A percentile compares a stretch with the other conserved stretches of the same genome.
phyloP scores from a whole-genome alignment of 2,329 filamentous ascomycete genomes.

The Diaporthe velutina region DNA sequence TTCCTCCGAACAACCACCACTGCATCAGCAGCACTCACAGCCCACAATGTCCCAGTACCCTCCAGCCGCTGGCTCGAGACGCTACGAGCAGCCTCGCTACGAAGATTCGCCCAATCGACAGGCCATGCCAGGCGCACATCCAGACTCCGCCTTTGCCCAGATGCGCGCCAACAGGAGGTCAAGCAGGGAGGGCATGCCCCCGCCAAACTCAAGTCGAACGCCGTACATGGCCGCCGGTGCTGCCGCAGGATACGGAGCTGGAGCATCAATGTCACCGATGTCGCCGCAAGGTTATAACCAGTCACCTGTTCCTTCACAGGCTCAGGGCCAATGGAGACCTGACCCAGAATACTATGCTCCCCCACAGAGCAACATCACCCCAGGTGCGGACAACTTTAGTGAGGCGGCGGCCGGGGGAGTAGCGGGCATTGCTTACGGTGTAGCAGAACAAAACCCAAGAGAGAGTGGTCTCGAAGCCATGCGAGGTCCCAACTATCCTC shows the following conservation, averaged over 20 bases:
- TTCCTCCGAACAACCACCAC: slow-evolving; percentile 2
- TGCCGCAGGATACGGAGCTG: slow-evolving; percentile 43
- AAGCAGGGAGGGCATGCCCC: slow-evolving; percentile 44
- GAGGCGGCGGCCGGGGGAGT: slow-evolving; percentile 74
- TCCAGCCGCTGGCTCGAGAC: slow-evolving; percentile 27
- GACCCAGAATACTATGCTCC: slow-evolving; percentile 45
- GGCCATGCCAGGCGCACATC: slow-evolving; percentile 48
- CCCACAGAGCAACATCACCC: slow-evolving; percentile 62
- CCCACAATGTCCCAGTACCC: slow-evolving; percentile 27
- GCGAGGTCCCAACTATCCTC: slow-evolving; percentile 53
- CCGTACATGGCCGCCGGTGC: slow-evolving; percentile 44
- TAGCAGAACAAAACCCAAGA: slow-evolving; percentile 74
- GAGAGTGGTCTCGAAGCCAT: slow-evolving; percentile 76
- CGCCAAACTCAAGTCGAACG: slow-evolving; percentile 37
- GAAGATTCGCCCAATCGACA: slow-evolving; percentile 31
- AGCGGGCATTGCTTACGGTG: slow-evolving; percentile 74
- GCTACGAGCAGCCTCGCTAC: slow-evolving; percentile 27
- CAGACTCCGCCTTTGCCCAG: slow-evolving; percentile 53
- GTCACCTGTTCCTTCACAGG: slow-evolving; percentile 42
- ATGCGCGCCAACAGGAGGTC: slow-evolving; percentile 52
- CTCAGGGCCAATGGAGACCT: slow-evolving; percentile 43
- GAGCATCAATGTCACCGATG: slow-evolving; percentile 40
- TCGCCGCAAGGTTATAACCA: slow-evolving; percentile 48
- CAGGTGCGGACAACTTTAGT: slow-evolving; percentile 77
- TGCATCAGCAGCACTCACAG: slow-evolving; percentile 25